Conservation (phyloP, 108 stramenopile species). For the Aurantiochytrium sp. region DNA sequence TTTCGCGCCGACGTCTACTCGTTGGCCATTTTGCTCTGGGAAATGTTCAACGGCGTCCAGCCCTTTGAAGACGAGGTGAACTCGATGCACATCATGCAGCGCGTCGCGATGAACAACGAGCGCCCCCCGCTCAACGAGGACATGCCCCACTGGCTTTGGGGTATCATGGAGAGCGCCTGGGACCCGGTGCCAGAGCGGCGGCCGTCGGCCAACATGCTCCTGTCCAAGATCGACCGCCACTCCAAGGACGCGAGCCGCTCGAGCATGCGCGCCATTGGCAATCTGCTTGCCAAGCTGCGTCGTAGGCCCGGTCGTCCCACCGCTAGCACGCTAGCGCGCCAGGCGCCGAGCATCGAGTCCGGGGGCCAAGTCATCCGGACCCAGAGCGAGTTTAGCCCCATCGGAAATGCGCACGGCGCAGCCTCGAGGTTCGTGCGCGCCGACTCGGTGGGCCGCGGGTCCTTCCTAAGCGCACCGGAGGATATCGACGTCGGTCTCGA, state of each 20-base stretch:
- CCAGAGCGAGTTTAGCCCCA: neutral
- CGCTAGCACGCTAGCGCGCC: neutral
- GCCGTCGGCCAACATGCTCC: neutral
- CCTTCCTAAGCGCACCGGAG: no score
- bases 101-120: neutral
- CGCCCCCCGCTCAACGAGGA: neutral
- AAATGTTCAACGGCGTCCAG: conserved; percentile 2
- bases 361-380: neutral
- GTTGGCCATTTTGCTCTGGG: conserved; percentile 1
- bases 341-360: neutral
- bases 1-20: neutral
- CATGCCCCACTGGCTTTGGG: neutral
- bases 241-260: neutral
- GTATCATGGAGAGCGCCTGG: neutral
- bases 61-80: neutral
- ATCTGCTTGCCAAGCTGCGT: neutral
- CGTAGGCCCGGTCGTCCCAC: neutral
- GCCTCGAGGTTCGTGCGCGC: no score
- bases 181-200: neutral
- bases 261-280: neutral
- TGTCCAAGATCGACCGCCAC: neutral
- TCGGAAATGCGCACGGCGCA: neutral
- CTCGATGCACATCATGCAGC: neutral
- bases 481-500: no score
- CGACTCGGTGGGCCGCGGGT: no score